Base-by-base conservation (phyloP, 2,329 filamentous ascomycete species). In the Sphaerulina musiva region DNA sequence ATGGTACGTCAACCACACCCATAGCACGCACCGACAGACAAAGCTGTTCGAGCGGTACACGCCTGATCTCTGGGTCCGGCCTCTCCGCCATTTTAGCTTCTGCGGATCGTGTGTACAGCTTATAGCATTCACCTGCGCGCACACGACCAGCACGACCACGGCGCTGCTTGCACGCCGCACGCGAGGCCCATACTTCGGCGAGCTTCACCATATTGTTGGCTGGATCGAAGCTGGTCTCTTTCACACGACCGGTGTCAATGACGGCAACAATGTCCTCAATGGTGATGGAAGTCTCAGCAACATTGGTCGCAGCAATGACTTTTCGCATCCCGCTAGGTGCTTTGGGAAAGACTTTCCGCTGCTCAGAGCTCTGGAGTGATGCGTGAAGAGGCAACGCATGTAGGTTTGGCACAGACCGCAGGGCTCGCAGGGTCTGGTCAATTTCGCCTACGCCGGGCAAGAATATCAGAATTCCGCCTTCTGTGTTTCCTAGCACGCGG, bases 221-320 rank as follows among this genome's bases (percentile, higher is more conserved):
- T 0, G 89, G 83, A 68, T 97, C 93, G 64, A 91, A 97, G 68
- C 88, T 92, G 0, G 91, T 98, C 71, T 98, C 92, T 68, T 98
- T 98, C 56, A 98, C 93, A 50, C 89, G 85, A 29, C 93, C 93
- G 9, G 87, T 93, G 69, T 98, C 93, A 59, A 98, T 92, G 44
- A 98, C 93, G 2, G 89, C 92, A 2, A 97, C 87, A 50, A 98
- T 88, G 67, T 98, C 93, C 67, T 96, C 91, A 56, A 98, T 98
- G 0, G 93, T 98, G 69, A 98, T 97, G 2, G 93, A 97, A 0
- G 93, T 98, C 70, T 98, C 93, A 1, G 93, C 93, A 2, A 98
- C 92, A 65, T 98, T 98, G 43, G 93, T 98, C 1, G 93, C 89
- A 6, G 92, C 88, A 34, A 98, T 87, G 10, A 98, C 82, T 72